Base-by-base conservation (phyloP, 2,329 filamentous ascomycete species). In the Phyllosticta paracitricarpa region DNA sequence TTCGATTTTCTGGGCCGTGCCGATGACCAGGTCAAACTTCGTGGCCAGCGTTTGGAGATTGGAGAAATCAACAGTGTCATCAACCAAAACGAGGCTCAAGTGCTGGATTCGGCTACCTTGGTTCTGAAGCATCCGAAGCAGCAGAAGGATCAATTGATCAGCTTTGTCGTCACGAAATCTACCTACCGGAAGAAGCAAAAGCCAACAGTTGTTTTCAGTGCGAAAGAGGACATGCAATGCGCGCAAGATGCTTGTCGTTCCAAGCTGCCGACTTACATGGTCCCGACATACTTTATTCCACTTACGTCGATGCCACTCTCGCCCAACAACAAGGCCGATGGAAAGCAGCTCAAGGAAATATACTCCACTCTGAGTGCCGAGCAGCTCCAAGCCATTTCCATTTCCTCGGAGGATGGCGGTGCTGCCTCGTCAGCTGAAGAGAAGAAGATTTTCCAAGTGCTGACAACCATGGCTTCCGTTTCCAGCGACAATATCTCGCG, bases 1-100 rank as follows among this genome's bases (percentile, higher is more conserved):
- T 92, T 96, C 65, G 88, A 93, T 61, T 97, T 97, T 69, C 79
- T 95, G 2, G 92, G 93, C 2, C 84, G 93, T 14, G 88, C 88
- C 5, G 93, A 97, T 69, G 91, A 96, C 61, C 92, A 97, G 73
- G 87, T 96, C 64, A 97, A 97, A 71, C 81, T 97, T 2, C 85
- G 93, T 10, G 92, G 92, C 0, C 92, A 97, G 71, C 82, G 92
- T 14, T 81, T 97, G 0, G 93, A 97, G 69, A 88, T 96, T 63
- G 89, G 88, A 0, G 92, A 97, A 75, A 96, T 97, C 72, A 94
- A 96, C 66, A 86, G 92, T 56, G 84, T 88, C 8, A 90, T 96
- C 67, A 85, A 84, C 55, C 78, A 82, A 22, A 82, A 82, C 0
- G 79, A 84, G 0, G 64, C 72, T 0, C 76, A 76, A 0, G 75